phyloP scores from a whole-genome alignment of 139 green algal genomes.

The Ettlia oleoabundans region DNA sequence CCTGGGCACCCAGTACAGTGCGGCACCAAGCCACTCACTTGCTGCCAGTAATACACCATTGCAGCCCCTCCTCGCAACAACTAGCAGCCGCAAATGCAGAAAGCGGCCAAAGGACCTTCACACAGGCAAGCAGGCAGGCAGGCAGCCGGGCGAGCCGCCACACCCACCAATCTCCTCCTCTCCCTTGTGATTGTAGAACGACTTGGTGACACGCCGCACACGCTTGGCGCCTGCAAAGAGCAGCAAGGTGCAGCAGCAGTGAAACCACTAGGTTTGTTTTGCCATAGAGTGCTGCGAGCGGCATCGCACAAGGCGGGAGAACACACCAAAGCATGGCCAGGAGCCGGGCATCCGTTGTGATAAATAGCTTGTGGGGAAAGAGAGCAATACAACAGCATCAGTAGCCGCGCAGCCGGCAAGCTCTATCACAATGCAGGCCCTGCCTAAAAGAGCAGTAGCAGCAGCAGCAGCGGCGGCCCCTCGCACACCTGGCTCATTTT shows the following conservation, averaged over 20 bases:
- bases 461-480: background rate
- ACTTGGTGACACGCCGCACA: slow-evolving; percentile 37
- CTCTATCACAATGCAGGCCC: background rate
- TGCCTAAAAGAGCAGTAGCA: background rate
- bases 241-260: background rate
- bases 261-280: no score
- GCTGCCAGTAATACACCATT: no score
- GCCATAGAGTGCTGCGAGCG: background rate
- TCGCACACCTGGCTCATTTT: slow-evolving; percentile 8
- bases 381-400: background rate
- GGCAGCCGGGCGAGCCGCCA: no score
- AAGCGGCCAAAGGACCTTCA: no score
- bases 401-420: background rate
- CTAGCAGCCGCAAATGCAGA: no score
- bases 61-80: no score
- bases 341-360: background rate
- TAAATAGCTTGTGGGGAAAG: background rate
- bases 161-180: slow-evolving; percentile 56
- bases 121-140: no score
- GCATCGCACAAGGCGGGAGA: background rate
- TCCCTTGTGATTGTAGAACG: slow-evolving; percentile 54
- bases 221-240: slow-evolving; percentile 29
- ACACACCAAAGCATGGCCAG: no score
- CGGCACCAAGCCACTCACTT: no score
- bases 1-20: no score